phyloP scores from a whole-genome alignment of 169 alveolate genomes.

The Cryptosporidium bovis region DNA sequence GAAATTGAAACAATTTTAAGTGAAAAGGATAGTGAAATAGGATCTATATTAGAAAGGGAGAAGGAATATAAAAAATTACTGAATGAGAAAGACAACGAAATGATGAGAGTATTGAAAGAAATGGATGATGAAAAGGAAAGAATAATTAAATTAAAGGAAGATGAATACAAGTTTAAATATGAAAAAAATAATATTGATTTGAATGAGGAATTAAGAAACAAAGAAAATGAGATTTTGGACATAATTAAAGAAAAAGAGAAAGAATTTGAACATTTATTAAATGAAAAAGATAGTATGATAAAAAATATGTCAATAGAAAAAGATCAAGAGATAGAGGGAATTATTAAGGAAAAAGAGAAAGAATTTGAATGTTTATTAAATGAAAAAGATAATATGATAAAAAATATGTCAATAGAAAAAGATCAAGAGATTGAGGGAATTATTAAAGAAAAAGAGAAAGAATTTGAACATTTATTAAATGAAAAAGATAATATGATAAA shows the following conservation, averaged over 20 bases:
- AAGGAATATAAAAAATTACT: not conserved
- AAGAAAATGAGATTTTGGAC: conserved; percentile 6
- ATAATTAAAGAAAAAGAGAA: not conserved
- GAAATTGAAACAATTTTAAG: conserved; percentile 2
- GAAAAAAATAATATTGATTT: not conserved
- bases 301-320: not conserved
- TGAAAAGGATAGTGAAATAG: conserved; percentile 8
- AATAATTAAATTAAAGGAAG: not conserved
- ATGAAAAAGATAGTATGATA: conserved; percentile 14
- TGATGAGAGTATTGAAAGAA: not conserved
- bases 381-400: conserved; percentile 5
- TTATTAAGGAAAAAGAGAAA: not conserved
- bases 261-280: not conserved
- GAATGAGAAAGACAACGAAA: not conserved
- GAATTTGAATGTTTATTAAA: not conserved
- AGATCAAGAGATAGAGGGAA: conserved; percentile 5
- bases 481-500: no score
- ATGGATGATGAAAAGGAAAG: conserved; percentile 7
- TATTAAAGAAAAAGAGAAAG: conserved; percentile 19
- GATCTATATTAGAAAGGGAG: not conserved
- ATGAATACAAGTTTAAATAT: not conserved
- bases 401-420: not conserved
- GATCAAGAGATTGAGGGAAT: not conserved
- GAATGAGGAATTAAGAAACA: not conserved
- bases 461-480: not conserved